phyloP scores from a whole-genome alignment of 2,329 filamentous ascomycete genomes.

The Shiraia sp. region DNA sequence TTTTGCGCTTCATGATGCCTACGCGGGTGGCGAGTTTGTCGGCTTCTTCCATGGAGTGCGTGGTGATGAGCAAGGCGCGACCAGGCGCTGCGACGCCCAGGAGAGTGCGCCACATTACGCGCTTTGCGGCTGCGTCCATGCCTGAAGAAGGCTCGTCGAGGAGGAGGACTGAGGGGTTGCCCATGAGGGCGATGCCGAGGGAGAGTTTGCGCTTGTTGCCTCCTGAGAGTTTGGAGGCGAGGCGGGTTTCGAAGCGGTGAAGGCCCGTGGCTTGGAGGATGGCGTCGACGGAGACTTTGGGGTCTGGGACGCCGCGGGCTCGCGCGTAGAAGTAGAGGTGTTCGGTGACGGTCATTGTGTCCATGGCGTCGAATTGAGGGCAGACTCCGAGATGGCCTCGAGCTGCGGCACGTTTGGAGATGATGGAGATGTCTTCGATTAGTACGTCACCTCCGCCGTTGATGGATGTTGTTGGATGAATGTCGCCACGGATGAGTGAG shows the following conservation, averaged over 20 bases:
- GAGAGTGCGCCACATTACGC: conserved; percentile 90
- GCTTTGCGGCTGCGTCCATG: conserved; percentile 87
- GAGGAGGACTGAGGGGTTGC: conserved; percentile 83
- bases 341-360: conserved; percentile 86
- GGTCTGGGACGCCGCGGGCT: conserved; percentile 74
- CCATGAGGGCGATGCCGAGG: conserved; percentile 88
- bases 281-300: conserved; percentile 76
- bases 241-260: conserved; percentile 68
- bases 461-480: conserved; percentile 65
- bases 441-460: conserved; percentile 74
- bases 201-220: conserved; percentile 94
- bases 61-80: conserved; percentile 84
- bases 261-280: conserved; percentile 83
- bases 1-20: conserved; percentile 81
- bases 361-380: conserved; percentile 76
- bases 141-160: conserved; percentile 89
- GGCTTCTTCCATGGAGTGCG: conserved; percentile 94
- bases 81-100: conserved; percentile 69
- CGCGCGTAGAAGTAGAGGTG: conserved; percentile 87
- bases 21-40: conserved; percentile 82
- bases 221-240: conserved; percentile 79
- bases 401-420: conserved; percentile 70
- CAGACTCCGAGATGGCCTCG: conserved; percentile 85
- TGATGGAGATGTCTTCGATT: conserved; percentile 77
- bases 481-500: conserved; percentile 84